Conservation (phyloP, 257 asterid genomes). For the Thymus mandschuricus region DNA sequence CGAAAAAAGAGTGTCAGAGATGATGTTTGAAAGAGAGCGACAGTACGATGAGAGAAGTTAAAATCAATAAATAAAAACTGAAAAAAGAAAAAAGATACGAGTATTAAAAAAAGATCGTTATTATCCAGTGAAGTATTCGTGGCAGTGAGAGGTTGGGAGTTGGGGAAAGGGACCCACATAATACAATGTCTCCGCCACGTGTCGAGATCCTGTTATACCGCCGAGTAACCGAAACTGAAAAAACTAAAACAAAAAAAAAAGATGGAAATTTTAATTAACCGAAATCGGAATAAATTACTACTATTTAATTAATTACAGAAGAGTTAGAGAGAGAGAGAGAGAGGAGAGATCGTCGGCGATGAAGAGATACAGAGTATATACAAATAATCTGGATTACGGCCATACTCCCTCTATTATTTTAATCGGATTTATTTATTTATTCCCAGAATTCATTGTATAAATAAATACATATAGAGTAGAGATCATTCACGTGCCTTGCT, state of each 20-base stretch:
- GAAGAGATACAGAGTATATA: slow-evolving; percentile 17
- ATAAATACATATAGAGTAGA: slow-evolving; percentile 25
- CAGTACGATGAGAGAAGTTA: background rate
- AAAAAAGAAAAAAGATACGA: background rate
- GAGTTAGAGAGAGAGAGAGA: background rate
- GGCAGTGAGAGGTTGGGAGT: slow-evolving; percentile 54
- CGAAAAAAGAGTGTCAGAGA: slow-evolving; percentile 13
- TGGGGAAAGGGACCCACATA: slow-evolving; percentile 28
- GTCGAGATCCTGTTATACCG: slow-evolving; percentile 38
- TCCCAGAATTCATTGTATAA: slow-evolving; percentile 17
- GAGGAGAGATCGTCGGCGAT: slow-evolving; percentile 2
- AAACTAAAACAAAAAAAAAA: background rate
- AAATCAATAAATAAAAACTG: background rate
- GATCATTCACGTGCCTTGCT: slow-evolving; percentile 54
- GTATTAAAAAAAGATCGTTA: slow-evolving; percentile 28
- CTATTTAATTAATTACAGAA: too few relatives aligned
- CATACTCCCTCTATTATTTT: slow-evolving; percentile 29
- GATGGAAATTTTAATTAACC: background rate
- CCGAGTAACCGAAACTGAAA: slow-evolving; percentile 57
- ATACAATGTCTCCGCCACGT: slow-evolving; percentile 40
- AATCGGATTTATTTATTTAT: background rate
- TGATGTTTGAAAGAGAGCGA: slow-evolving; percentile 5
- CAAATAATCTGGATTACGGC: slow-evolving; percentile 11
- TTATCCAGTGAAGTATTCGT: slow-evolving; percentile 53
- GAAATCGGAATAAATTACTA: background rate